Base-by-base conservation (phyloP, 2,329 filamentous ascomycete species). In the Cercospora beticola region DNA sequence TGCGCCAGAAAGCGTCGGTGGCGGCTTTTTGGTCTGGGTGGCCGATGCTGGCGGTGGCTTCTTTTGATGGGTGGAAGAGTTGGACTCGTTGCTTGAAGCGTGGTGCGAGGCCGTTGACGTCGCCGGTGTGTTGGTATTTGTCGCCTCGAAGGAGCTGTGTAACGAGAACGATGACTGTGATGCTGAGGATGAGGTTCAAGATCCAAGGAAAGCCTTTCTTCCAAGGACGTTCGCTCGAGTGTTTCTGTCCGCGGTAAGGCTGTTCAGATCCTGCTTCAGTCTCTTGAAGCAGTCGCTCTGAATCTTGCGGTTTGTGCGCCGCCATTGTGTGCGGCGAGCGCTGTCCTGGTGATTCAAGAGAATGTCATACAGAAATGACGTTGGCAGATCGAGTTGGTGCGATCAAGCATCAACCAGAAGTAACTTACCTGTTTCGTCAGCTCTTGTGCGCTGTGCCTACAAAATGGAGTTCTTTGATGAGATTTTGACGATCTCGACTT, bases 61-160 rank as follows among this genome's bases (percentile, higher is more conserved):
- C 21, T 33, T 54, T 28, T 2, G 61, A 62, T 0, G 65, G 65
- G 33, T 63, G 61, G 33, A 67, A 67, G 49, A 63, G 52, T 23
- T 63, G 49, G 10, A 63, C 28, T 16, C 56, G 52, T 18, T 67
- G 65, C 1, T 49, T 49, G 52, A 67, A 67, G 33, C 65, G 65
- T 1, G 65, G 65, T 14, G 60, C 65, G 16, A 67, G 61, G 18
- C 65, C 65, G 31, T 67, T 67, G 8, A 67, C 59, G 60, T 67
- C 65, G 61, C 65, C 65, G 12, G 65, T 67, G 36, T 63, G 65
- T 33, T 67, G 65, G 16, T 46, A 67, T 6, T 16, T 31, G 31
- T 67, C 65, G 16, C 49, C 46, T 28, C 54, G 54, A 2, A 30
- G 43, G n/a, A 67, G 60, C 31, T 67, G 65, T 1, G 30, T n/a